phyloP scores from a whole-genome alignment of 495 filamentous ascomycete species.

The Xylaria bambusicola region DNA sequence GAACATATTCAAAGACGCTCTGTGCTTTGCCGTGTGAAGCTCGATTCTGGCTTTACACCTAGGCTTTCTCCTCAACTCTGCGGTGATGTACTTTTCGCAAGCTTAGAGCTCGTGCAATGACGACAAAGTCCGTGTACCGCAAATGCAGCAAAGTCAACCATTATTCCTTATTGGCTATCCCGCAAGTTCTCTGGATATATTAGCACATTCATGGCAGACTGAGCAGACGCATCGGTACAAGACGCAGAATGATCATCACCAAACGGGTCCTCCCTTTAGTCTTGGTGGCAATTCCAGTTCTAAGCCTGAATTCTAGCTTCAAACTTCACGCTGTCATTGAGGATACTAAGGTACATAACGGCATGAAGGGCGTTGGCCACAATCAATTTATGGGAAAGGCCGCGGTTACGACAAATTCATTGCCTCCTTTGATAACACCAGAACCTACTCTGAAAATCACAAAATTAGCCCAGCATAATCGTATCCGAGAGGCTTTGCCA shows the following conservation, averaged over 20 bases:
- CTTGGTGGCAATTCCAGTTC: not conserved
- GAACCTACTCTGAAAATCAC: not conserved
- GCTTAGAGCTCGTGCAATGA: too few species aligned
- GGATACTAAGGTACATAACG: not conserved
- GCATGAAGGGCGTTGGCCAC: not conserved
- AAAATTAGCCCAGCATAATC: not conserved
- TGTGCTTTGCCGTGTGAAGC: not conserved
- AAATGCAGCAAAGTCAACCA: too few species aligned
- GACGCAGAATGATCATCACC: too few species aligned
- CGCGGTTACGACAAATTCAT: not conserved
- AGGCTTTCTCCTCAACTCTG: not conserved
- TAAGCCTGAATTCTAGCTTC: not conserved
- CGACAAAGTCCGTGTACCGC: too few species aligned
- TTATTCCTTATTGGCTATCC: too few species aligned
- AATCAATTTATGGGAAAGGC: not conserved
- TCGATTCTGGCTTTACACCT: not conserved
- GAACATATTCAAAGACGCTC: not conserved
- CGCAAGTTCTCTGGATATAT: too few species aligned
- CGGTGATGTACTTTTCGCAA: too few species aligned
- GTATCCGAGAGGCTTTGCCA: not conserved
- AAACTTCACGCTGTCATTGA: not conserved
- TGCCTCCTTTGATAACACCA: not conserved
- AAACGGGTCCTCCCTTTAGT: too few species aligned
- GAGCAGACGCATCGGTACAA: too few species aligned
- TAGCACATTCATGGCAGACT: too few species aligned